Evolutionary conservation across 2,329 filamentous ascomycete species (phyloP), one percentile per base, ranked within the genome.

Genomic region (Hypomyces perniciosus): DNA sequence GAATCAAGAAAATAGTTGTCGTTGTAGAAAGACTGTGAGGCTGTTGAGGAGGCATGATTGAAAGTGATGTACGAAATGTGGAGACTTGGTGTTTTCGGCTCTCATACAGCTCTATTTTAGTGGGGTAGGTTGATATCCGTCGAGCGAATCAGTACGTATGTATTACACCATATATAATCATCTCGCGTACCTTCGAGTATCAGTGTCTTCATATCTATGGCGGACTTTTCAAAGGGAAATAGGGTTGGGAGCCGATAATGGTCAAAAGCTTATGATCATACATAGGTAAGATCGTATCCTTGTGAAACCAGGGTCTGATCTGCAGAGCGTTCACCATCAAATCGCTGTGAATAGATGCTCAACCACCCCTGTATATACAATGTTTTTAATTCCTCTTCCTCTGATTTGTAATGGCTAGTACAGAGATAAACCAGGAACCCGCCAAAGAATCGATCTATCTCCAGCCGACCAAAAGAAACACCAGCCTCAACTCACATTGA

Each of bases 1-100:
- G 47, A 47, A 76, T 58, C 7, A 82, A 66, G 40, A 74, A 60
- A 29, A 78, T 58, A 6, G 73, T 77, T 40, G 67, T 72, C 54
- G 61, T 67, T 54, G 62, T 65, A 56, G 60, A 68, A 53, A 61
- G 62, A 59, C 66, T 61, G 59, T 64, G 60, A 61, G 60, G 57
- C 59, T 60, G 62, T 66, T 65, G 72, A 71, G 68, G 68, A 70
- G 73, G 73, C 34, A 44, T 42, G 29, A 20, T 20, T 20, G 20
- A 20, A 20, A 20, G 38, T 59, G 59, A 62, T 57, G 60, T 54
- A 58, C 54, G 43, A 39, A 30, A 53, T 30, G 63, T 64, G 63
- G 63, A 58, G 61, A 52, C 54, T 72, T 30, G 28, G 48, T 38
- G 55, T 53, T 54, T 55, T 56, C 56, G 10, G 39, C 28, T 20